Evolutionary conservation across 345 rosid species (phyloP).

Genomic region (Citrus sp.): DNA sequence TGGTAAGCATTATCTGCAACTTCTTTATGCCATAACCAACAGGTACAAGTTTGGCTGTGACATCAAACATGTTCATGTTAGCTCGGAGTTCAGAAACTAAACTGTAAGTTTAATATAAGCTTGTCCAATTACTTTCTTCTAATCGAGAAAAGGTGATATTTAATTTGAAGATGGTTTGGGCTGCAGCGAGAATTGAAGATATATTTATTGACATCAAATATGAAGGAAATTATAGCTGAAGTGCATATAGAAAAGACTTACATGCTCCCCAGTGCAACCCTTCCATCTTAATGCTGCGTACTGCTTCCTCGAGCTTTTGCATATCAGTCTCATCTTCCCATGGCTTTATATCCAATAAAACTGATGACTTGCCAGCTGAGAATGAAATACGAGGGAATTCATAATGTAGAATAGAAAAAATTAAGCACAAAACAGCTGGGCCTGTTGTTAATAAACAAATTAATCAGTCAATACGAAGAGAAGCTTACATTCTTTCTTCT

Average conservation of each 20-base stretch:
- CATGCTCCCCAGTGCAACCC: conserved; percentile 86
- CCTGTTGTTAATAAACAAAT: background rate
- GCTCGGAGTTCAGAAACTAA: background rate
- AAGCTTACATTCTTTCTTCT: conserved; percentile 58
- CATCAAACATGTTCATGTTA: background rate
- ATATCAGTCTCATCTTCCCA: conserved; percentile 95
- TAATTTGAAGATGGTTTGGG: background rate
- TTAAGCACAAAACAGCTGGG: background rate
- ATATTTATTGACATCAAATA: background rate
- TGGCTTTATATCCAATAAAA: conserved; percentile 70
- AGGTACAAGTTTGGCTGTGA: conserved; percentile 64
- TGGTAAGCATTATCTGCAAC: conserved; percentile 75
- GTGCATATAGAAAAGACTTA: conserved; percentile 18
- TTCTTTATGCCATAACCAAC: conserved; percentile 90
- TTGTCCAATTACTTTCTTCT: too few species aligned
- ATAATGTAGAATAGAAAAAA: background rate
- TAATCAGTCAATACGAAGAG: background rate
- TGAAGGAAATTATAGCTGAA: background rate
- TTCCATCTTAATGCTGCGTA: conserved; percentile 57
- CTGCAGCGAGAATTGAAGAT: background rate
- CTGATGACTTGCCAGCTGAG: conserved; percentile 77
- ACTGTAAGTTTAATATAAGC: too few species aligned
- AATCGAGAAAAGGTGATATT: background rate
- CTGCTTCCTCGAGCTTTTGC: conserved; percentile 80
- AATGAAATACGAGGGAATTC: background rate